Conservation (phyloP, 495 filamentous ascomycete species). For the Penicillium cosmopolitanum region DNA sequence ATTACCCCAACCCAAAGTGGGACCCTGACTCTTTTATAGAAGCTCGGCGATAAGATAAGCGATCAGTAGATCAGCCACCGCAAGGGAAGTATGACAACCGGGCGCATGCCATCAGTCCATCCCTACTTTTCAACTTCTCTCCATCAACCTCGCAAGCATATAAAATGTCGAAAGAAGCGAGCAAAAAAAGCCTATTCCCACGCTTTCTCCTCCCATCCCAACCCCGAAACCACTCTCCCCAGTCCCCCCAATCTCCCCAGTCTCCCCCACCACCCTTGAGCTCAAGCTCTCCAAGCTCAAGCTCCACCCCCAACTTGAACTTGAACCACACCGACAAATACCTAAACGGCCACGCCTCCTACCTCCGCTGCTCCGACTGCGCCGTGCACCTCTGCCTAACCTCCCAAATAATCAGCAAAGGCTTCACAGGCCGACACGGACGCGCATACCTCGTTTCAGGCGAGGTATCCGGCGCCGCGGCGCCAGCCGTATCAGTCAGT, state of each 20-base stretch:
- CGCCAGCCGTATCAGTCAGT: slow-evolving; percentile 34
- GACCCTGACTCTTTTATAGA: not conserved
- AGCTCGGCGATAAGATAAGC: slow-evolving; percentile 21
- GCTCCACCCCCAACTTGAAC: slow-evolving; percentile 15
- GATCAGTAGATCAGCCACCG: too few species aligned
- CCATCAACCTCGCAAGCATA: not conserved
- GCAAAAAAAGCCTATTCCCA: slow-evolving; percentile 29
- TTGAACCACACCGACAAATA: slow-evolving; percentile 34
- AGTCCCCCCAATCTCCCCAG: not conserved
- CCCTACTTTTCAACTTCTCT: not conserved
- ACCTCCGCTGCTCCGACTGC: slow-evolving; percentile 75
- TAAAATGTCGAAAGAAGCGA: slow-evolving; percentile 23
- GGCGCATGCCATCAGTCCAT: too few species aligned
- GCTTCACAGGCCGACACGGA: slow-evolving; percentile 92
- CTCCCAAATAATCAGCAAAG: slow-evolving; percentile 84
- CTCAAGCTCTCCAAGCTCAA: not conserved
- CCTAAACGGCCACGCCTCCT: slow-evolving; percentile 55
- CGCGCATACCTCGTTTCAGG: slow-evolving; percentile 83
- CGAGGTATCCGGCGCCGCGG: slow-evolving; percentile 22
- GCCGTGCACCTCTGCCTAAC: slow-evolving; percentile 73
- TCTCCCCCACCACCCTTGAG: too few species aligned
- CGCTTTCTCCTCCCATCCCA: slow-evolving; percentile 58
- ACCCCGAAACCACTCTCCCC: slow-evolving; percentile 4
- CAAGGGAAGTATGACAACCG: too few species aligned
- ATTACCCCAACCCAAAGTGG: not conserved